Percentiles rank a stretch among this genome's conserved stretches.
phyloP scores from a whole-genome alignment of 1,284 basidiomycete species.

The Xanthoconium separans region DNA sequence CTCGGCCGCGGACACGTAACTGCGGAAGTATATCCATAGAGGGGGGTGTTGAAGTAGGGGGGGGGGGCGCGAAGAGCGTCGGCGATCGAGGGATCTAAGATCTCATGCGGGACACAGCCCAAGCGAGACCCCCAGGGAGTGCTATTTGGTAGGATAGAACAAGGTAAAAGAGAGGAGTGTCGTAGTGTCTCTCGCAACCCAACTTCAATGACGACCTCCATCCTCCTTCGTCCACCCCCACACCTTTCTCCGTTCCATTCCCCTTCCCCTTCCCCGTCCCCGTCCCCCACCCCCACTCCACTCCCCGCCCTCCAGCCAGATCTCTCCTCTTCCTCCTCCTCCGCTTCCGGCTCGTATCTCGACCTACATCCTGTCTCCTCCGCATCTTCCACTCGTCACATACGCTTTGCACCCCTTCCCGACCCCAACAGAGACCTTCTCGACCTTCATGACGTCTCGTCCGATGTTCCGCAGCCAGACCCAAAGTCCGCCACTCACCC shows the following conservation, averaged over 20 bases:
- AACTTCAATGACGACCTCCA: conserved; percentile 16
- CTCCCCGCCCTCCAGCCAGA: conserved; percentile 36
- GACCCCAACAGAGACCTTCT: conserved; percentile 51
- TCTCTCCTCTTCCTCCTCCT: conserved; percentile 29
- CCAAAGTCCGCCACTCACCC: conserved; percentile 10
- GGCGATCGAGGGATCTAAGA: conserved; percentile 20
- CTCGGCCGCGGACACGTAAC: no score
- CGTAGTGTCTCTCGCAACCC: not conserved
- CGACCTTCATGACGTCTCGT: conserved; percentile 5
- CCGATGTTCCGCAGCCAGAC: conserved; percentile 8
- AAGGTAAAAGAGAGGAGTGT: conserved; percentile 1
- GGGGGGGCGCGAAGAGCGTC: not conserved
- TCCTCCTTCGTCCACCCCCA: conserved; percentile 21
- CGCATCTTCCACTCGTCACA: conserved; percentile 39
- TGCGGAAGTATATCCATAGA: conserved; percentile 1
- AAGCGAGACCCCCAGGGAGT: conserved; percentile 21
- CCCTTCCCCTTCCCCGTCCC: conserved; percentile 15
- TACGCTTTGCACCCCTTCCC: conserved; percentile 78
- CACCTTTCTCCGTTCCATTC: conserved; percentile 9
- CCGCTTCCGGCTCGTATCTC: conserved; percentile 18
- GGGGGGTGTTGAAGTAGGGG: not conserved
- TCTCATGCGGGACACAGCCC: conserved; percentile 18
- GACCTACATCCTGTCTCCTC: conserved; percentile 14
- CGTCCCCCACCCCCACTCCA: conserved; percentile 34
- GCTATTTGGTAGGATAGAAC: conserved; percentile 15